phyloP scores from a whole-genome alignment of 129 eudicot genomes.

The Ambrosia artemisiifolia region DNA sequence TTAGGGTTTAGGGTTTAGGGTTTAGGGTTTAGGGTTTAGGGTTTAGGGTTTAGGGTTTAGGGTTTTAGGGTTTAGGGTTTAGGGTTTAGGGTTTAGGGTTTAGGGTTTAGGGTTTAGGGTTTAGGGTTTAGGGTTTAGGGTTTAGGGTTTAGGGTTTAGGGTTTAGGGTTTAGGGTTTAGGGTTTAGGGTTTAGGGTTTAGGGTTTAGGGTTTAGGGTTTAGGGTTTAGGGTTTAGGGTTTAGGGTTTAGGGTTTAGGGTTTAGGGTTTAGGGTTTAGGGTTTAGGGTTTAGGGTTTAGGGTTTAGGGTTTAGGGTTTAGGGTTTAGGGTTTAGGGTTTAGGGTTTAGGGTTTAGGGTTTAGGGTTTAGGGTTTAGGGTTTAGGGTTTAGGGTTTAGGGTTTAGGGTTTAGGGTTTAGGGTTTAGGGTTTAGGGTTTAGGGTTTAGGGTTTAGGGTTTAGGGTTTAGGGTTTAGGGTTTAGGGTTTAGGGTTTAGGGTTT shows the following conservation, averaged over 20 bases:
- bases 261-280: slow-evolving; percentile 4
- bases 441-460: too few species aligned
- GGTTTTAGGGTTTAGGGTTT: slow-evolving; percentile 2
- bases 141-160: background rate
- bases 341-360: too few species aligned
- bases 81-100: slow-evolving; percentile 7
- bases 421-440: too few species aligned
- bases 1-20: too few species aligned
- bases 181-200: background rate
- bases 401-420: too few species aligned
- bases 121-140: background rate
- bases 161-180: background rate
- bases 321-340: too few species aligned
- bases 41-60: background rate
- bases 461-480: too few species aligned
- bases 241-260: background rate
- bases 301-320: too few species aligned
- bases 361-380: too few species aligned
- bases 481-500: too few species aligned
- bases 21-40: too few species aligned
- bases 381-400: too few species aligned
- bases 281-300: background rate
- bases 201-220: slow-evolving; percentile 4
- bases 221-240: background rate
- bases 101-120: background rate